phyloP scores from a whole-genome alignment of 2,329 filamentous ascomycete species.

The Nothophoma quercina region DNA sequence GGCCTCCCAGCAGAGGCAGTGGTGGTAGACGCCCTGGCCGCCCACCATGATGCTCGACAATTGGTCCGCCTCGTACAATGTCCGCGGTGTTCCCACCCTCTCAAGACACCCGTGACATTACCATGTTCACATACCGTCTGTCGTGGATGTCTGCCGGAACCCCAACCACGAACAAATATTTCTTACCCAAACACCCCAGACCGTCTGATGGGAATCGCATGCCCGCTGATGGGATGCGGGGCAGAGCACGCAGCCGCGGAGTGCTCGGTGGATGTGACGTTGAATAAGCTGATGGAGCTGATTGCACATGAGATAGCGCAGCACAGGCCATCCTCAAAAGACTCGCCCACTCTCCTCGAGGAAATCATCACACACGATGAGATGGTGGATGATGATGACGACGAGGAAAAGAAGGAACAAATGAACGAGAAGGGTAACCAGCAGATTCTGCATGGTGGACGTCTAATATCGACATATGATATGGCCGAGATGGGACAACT shows the following conservation, averaged over 20 bases:
- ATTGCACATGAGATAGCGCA: conserved; percentile 59
- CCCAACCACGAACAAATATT: conserved; percentile 71
- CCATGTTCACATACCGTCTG: conserved; percentile 85
- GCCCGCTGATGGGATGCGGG: conserved; percentile 71
- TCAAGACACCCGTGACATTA: conserved; percentile 74
- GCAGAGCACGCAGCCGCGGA: conserved; percentile 79
- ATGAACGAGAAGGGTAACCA: conserved; percentile 35
- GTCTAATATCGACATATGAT: conserved; percentile 70
- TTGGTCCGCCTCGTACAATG: conserved; percentile 82
- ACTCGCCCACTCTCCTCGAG: conserved; percentile 51
- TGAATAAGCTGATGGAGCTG: conserved; percentile 72
- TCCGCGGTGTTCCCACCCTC: conserved; percentile 71
- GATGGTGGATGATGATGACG: conserved; percentile 41
- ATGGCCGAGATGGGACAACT: conserved; percentile 70
- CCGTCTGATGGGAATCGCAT: conserved; percentile 74
- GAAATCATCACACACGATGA: conserved; percentile 50
- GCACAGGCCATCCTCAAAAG: conserved; percentile 42
- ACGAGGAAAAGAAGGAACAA: conserved; percentile 49
- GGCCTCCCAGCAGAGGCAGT: conserved; percentile 41
- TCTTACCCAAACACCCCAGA: conserved; percentile 76
- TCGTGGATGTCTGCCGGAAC: conserved; percentile 73
- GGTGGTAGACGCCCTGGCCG: conserved; percentile 53
- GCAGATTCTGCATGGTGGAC: conserved; percentile 63
- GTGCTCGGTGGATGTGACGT: conserved; percentile 77
- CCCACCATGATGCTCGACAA: conserved; percentile 65